Evolutionary conservation across 495 filamentous ascomycete species (phyloP).

Genomic region (Penicillium dipodomyicola): DNA sequence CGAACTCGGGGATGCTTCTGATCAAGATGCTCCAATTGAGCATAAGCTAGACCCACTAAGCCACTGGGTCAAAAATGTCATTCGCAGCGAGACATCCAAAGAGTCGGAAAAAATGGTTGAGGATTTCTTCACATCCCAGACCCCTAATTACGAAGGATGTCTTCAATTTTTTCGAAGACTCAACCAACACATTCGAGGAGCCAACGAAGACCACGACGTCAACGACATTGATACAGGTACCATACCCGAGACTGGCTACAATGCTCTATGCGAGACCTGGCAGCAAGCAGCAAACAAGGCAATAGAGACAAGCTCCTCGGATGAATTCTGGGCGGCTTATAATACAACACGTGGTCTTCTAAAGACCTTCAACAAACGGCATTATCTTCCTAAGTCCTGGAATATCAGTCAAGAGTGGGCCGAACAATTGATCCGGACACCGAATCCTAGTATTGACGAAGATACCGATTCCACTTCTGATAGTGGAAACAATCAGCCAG

Average conservation of each 20-base stretch:
- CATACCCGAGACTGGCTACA: not conserved
- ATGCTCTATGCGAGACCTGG: not conserved
- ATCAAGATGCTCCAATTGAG: not conserved
- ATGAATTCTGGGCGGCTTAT: slow-evolving; percentile 8
- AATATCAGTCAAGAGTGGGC: slow-evolving; percentile 11
- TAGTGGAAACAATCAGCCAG: not conserved
- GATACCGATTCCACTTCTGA: not conserved
- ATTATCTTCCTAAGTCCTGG: slow-evolving; percentile 13
- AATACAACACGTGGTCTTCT: slow-evolving; percentile 8
- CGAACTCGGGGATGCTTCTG: slow-evolving; percentile 1
- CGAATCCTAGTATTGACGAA: not conserved
- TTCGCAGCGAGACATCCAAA: not conserved
- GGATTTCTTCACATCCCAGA: slow-evolving; percentile 5
- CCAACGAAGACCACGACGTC: not conserved
- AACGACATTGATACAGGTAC: not conserved
- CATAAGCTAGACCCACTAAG: slow-evolving; percentile 3
- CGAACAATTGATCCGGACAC: not conserved
- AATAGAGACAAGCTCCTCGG: not conserved
- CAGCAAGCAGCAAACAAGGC: not conserved
- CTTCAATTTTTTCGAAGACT: slow-evolving; percentile 2
- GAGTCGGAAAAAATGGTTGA: not conserved
- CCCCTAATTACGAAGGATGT: not conserved
- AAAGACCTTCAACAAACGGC: slow-evolving; percentile 12
- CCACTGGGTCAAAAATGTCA: slow-evolving; percentile 8
- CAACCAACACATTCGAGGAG: slow-evolving; percentile 2